Conservation (phyloP, 2,329 filamentous ascomycete species). For the Hypoxylon sp. region DNA sequence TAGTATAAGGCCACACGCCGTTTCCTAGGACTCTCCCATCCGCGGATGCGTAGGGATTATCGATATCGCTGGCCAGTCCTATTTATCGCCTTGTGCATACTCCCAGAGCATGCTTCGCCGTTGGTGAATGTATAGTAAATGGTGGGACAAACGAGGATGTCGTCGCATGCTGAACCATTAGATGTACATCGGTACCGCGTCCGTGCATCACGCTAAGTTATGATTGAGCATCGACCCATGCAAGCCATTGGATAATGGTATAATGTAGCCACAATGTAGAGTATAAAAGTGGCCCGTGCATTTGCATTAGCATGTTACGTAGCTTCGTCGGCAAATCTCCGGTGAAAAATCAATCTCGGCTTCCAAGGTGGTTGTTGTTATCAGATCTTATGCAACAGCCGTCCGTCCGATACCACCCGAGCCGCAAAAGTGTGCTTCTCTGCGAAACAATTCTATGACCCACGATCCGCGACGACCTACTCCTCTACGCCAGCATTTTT, state of each 20-base stretch:
- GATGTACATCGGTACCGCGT: conserved; percentile 9
- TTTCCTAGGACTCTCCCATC: conserved; percentile 33
- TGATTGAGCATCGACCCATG: conserved; percentile 4
- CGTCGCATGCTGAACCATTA: conserved; percentile 8
- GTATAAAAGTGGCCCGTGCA: conserved; percentile 18
- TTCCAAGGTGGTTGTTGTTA: conserved; percentile 39
- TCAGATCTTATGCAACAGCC: conserved; percentile 50
- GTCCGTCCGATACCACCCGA: conserved; percentile 52
- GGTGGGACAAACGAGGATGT: conserved; percentile 11
- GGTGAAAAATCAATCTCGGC: conserved; percentile 38
- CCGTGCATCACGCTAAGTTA: conserved; percentile 17
- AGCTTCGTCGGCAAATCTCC: conserved; percentile 40
- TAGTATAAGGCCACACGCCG: conserved; percentile 28
- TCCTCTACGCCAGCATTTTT: conserved; percentile 38
- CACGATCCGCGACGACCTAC: conserved; percentile 21
- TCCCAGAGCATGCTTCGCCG: conserved; percentile 12
- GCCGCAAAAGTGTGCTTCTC: conserved; percentile 44
- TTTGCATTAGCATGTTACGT: conserved; percentile 28
- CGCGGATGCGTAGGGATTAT: not conserved
- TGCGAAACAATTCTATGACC: conserved; percentile 43
- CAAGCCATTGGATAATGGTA: conserved; percentile 11
- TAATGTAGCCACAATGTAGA: conserved; percentile 12
- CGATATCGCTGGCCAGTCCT: not conserved
- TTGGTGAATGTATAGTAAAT: conserved; percentile 12
- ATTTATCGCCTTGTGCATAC: not conserved